phyloP scores from a whole-genome alignment of 306 rosid species.

The Quercus berberidifolia region DNA sequence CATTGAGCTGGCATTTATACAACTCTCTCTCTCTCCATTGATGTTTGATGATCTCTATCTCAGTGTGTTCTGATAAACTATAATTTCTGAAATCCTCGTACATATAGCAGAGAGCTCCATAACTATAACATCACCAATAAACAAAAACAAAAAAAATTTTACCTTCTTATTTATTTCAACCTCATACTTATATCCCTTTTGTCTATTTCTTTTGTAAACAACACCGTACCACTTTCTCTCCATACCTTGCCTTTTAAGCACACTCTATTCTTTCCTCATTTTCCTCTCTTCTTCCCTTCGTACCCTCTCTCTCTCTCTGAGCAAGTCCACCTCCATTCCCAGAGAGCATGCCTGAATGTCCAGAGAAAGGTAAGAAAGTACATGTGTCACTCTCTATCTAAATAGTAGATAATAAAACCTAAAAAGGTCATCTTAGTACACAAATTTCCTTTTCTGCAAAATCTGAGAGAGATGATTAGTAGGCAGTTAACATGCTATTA shows the following conservation, averaged over 20 bases:
- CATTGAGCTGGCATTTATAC: conserved; percentile 40
- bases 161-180: conserved; percentile 9
- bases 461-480: no score
- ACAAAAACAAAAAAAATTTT: conserved; percentile 18
- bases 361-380: conserved; percentile 76
- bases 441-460: no score
- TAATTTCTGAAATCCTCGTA: conserved; percentile 37
- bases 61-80: not conserved
- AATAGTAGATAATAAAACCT: not conserved
- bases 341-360: conserved; percentile 98
- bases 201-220: conserved; percentile 33
- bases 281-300: conserved; percentile 32
- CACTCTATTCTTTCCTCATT: conserved; percentile 38
- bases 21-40: conserved; percentile 15
- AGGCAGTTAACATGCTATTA: no score
- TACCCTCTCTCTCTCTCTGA: conserved; percentile 27
- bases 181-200: not conserved
- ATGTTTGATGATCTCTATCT: conserved; percentile 6
- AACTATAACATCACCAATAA: conserved; percentile 16
- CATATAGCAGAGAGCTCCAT: conserved; percentile 25
- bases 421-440: not conserved
- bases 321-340: conserved; percentile 38
- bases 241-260: conserved; percentile 83
- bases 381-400: conserved; percentile 11
- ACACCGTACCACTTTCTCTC: conserved; percentile 38